Percentiles rank a stretch among this genome's conserved stretches.
Evolutionary conservation across 2,329 filamentous ascomycete species (phyloP).

Genomic region (Rutstroemia sp.): DNA sequence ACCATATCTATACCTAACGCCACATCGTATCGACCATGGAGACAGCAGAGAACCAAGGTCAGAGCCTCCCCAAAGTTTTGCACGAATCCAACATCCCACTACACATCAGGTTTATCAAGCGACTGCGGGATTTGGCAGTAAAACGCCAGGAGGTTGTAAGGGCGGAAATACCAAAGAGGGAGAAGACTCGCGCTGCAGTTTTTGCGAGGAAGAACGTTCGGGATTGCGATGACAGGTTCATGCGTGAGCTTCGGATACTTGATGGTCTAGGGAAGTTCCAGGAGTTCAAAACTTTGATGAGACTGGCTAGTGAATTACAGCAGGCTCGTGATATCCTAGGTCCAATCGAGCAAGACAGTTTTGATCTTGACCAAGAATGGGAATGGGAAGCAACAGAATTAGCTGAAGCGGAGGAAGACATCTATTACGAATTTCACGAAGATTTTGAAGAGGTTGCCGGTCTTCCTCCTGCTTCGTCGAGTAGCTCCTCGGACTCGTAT

Average conservation of each 20-base stretch:
- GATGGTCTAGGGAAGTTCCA: not conserved
- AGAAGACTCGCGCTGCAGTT: not conserved
- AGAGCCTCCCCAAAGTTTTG: no score
- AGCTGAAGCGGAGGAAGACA: not conserved
- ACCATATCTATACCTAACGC: no score
- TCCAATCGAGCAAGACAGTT: not conserved
- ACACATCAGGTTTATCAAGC: not conserved
- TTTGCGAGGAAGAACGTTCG: not conserved
- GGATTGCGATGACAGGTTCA: not conserved
- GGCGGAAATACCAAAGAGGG: not conserved
- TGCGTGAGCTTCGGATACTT: not conserved
- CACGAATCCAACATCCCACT: no score
- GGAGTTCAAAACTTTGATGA: not conserved
- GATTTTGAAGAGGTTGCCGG: not conserved
- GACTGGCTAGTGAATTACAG: not conserved
- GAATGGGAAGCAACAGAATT: not conserved
- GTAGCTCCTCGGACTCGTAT: not conserved
- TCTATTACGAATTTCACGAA: not conserved
- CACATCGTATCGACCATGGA: no score
- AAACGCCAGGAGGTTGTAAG: not conserved
- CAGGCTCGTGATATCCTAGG: not conserved
- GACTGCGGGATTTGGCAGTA: not conserved
- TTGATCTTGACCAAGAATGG: not conserved
- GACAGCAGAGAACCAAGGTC: no score
- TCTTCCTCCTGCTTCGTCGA: not conserved